Evolutionary conservation across 805 yeast species (phyloP), one percentile per base, ranked within the genome.

Genomic region (Candida xiaguanensis): DNA sequence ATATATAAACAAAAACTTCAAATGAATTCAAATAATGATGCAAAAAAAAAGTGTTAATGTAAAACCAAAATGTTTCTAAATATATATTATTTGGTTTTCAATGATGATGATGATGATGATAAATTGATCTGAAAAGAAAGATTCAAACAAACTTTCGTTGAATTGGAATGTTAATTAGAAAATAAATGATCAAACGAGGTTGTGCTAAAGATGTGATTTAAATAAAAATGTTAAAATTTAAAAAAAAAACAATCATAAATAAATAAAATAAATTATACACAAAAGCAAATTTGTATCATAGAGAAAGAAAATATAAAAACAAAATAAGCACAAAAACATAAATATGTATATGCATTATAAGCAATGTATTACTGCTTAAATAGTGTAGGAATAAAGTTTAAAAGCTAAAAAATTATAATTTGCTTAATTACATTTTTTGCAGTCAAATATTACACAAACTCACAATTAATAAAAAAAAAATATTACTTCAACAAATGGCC

Each of bases 161-260:
- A 14, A 20, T 31, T 31, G 34, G 18, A 20, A 31, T 31, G 34
- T n/a, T 6, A 20, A 20, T 20, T 20, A 5, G 19, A 26, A 31
- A 25, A 32, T 24, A 27, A 37, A 31, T 37, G 40, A 32, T 31
- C 34, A 32, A 37, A 32, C 26, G 36, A 28, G 39, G 34, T 13
- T 34, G 26, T 23, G 39, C 39, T 30, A 23, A 34, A 34, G 14
- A 34, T 28, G 37, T n/a, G 14, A 23, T 34, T 34, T 34, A 26
- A 16, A 34, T 24, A 34, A 34, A 34, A 20, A 8, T 12, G 8
- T 12, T 14, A 34, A 26, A 9, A 17, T 5, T 5, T 16, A 16
- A 15, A 8, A 13, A 8, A 24, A 12, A 15, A 17, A 34, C 29
- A 11, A 34, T 16, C 4, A 19, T 9, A 20, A 23, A 8, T 12